Conservation (phyloP, 192 early-diverging fungal species). For the Thamnidium elegans region DNA sequence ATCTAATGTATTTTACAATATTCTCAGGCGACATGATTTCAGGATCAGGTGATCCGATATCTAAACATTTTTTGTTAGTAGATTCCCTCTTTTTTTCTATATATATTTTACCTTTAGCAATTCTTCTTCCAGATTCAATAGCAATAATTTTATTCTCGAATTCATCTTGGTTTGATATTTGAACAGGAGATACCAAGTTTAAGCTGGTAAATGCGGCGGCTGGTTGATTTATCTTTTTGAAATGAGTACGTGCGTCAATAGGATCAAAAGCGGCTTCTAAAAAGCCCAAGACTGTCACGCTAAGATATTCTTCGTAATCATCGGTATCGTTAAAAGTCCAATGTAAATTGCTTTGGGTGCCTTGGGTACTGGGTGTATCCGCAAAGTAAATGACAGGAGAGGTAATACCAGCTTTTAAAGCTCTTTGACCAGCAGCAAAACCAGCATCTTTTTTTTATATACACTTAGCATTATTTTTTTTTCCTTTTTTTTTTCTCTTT, state of each 20-base stretch:
- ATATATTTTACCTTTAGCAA: conserved; percentile 44
- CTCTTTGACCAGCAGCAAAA: conserved; percentile 60
- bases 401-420: conserved; percentile 58
- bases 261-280: conserved; percentile 74
- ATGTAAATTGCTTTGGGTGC: conserved; percentile 5
- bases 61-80: conserved; percentile 14
- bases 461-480: conserved; percentile 36
- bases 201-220: too few species aligned
- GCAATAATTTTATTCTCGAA: conserved; percentile 58
- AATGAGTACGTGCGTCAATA: conserved; percentile 76
- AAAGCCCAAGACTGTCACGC: conserved; percentile 70
- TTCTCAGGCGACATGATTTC: conserved; percentile 82
- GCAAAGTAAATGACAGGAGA: conserved; percentile 62
- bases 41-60: conserved; percentile 81
- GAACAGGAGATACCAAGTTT: too few species aligned
- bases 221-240: conserved; percentile 3
- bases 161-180: conserved; percentile 26
- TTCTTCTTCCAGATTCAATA: conserved; percentile 70
- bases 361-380: conserved; percentile 52
- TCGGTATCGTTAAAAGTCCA: conserved; percentile 35
- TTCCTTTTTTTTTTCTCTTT: neutral
- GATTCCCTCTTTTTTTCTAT: too few species aligned
- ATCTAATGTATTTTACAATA: conserved; percentile 65
- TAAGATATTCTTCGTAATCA: conserved; percentile 67
- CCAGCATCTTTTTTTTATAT: conserved; percentile 43